A percentile compares a stretch with the other conserved stretches of the same genome.
Evolutionary conservation across 192 early-diverging fungal genomes (phyloP).

Genomic region (Coemansia sp.): DNA sequence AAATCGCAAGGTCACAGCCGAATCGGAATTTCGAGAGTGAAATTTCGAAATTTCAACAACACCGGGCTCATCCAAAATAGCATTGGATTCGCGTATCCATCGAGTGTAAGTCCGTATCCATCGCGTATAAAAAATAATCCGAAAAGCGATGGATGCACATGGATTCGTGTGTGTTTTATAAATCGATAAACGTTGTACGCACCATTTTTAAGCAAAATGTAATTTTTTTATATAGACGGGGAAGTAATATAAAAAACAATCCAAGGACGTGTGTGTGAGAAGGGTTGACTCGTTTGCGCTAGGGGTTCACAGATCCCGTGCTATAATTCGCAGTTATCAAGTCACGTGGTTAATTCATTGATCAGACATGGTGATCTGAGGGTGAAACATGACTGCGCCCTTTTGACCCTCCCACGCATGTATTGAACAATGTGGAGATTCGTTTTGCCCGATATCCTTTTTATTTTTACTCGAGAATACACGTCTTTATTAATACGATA

Average conservation of each 20-base stretch:
- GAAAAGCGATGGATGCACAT: slow-evolving; percentile 6
- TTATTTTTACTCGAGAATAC: not conserved
- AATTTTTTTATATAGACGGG: slow-evolving; percentile 5
- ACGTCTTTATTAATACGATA: not conserved
- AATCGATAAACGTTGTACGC: slow-evolving; percentile 12
- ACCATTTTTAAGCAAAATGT: slow-evolving; percentile 24
- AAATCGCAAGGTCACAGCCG: not conserved
- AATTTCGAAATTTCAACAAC: not conserved
- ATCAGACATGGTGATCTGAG: not conserved
- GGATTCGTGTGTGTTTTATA: not conserved
- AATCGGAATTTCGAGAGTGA: not conserved
- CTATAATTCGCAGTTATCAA: not conserved
- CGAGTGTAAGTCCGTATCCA: not conserved
- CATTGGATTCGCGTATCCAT: not conserved
- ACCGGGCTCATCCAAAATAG: not conserved
- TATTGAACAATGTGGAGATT: not conserved
- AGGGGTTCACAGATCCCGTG: not conserved
- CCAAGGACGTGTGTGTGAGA: slow-evolving; percentile 4
- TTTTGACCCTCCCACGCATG: not conserved
- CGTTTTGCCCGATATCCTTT: not conserved
- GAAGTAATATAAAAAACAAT: slow-evolving; percentile 7
- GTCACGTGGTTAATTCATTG: not conserved
- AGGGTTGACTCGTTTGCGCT: not conserved
- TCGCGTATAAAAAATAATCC: not conserved
- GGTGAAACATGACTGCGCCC: not conserved